Conservation (phyloP, 495 filamentous ascomycete genomes). For the Oidiodendron maius region DNA sequence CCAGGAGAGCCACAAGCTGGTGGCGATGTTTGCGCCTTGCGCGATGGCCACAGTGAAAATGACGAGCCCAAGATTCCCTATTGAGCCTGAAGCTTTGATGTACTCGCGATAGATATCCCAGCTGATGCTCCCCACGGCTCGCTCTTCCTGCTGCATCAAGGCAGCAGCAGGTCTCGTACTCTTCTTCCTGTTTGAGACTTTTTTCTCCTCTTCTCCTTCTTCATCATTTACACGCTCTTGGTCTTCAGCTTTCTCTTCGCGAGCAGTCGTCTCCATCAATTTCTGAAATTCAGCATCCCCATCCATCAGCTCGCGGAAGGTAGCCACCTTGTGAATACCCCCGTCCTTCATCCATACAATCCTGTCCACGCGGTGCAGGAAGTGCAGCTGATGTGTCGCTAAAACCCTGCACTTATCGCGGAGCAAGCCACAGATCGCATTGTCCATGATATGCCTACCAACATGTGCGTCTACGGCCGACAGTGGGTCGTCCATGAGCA, state of each 20-base stretch:
- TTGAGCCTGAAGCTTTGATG: slow-evolving; percentile 66
- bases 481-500: slow-evolving; percentile 80
- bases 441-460: slow-evolving; percentile 91
- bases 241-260: slow-evolving; percentile 47
- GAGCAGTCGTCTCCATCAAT: slow-evolving; percentile 76
- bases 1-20: slow-evolving; percentile 85
- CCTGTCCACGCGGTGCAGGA: slow-evolving; percentile 80
- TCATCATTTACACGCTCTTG: slow-evolving; percentile 35
- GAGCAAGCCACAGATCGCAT: slow-evolving; percentile 84
- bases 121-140: slow-evolving; percentile 65
- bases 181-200: slow-evolving; percentile 47
- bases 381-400: slow-evolving; percentile 91
- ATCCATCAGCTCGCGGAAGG: slow-evolving; percentile 81
- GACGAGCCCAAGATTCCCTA: slow-evolving; percentile 57
- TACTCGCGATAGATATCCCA: slow-evolving; percentile 79
- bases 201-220: slow-evolving; percentile 36
- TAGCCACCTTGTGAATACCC: slow-evolving; percentile 74
- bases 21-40: slow-evolving; percentile 77
- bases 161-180: slow-evolving; percentile 48
- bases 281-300: slow-evolving; percentile 67
- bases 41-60: slow-evolving; percentile 57
- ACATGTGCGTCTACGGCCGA: slow-evolving; percentile 84
- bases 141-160: slow-evolving; percentile 86
- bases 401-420: slow-evolving; percentile 85
- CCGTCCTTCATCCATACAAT: slow-evolving; percentile 90